Conservation (phyloP, 305 asterid genomes). For the Andrographis paniculata region DNA sequence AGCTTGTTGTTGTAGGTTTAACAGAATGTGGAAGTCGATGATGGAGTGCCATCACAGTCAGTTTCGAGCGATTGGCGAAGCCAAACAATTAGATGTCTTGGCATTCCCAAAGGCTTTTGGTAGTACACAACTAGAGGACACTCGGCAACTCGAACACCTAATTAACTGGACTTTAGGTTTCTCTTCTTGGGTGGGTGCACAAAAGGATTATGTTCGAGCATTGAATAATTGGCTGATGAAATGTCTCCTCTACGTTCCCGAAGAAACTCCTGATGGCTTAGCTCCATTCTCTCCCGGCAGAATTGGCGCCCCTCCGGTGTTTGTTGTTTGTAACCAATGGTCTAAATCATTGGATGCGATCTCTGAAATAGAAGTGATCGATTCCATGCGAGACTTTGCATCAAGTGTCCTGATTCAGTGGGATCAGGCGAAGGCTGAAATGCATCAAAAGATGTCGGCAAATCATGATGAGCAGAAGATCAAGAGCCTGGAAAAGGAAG, state of each 20-base stretch:
- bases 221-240: conserved; percentile 72
- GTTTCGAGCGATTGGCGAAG: conserved; percentile 57
- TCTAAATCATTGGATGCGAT: conserved; percentile 44
- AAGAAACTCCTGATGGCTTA: conserved; percentile 65
- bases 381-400: conserved; percentile 55
- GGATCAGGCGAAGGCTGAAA: conserved; percentile 53
- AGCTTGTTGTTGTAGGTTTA: conserved; percentile 33
- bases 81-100: conserved; percentile 44
- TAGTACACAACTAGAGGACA: conserved; percentile 53
- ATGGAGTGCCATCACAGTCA: conserved; percentile 67
- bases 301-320: conserved; percentile 72
- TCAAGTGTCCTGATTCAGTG: conserved; percentile 45
- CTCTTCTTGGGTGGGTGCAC: conserved; percentile 55
- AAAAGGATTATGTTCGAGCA: conserved; percentile 47
- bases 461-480: conserved; percentile 45
- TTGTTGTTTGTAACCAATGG: conserved; percentile 64
- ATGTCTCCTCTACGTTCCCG: conserved; percentile 61
- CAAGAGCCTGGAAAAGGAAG: conserved; percentile 61
- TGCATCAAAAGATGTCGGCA: conserved; percentile 45
- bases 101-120: conserved; percentile 37
- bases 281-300: conserved; percentile 76
- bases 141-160: conserved; percentile 56
- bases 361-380: conserved; percentile 65
- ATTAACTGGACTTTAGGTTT: conserved; percentile 54
- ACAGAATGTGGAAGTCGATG: conserved; percentile 69